Evolutionary conservation across 148 eudicot species (phyloP).

Genomic region (Arbutus unedo): DNA sequence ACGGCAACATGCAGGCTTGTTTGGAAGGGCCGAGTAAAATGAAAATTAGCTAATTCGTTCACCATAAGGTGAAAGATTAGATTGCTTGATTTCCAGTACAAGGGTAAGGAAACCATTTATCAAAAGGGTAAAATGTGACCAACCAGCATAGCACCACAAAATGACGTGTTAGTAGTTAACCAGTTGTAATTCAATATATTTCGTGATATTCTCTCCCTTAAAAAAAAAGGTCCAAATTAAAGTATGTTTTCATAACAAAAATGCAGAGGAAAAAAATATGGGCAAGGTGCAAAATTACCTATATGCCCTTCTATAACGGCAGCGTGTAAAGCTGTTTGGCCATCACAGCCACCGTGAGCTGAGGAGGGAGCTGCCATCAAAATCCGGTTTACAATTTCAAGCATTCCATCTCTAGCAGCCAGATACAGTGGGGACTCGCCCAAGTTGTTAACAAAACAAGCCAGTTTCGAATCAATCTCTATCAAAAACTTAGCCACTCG

Average conservation of each 20-base stretch:
- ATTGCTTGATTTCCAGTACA: neutral
- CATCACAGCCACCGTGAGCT: neutral
- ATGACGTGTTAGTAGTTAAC: neutral
- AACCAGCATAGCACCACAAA: neutral
- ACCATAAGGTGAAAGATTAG: neutral
- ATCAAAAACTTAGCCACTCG: neutral
- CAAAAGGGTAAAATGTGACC: neutral
- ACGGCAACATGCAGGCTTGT: neutral
- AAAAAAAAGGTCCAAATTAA: neutral
- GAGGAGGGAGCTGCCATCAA: slow-evolving; percentile 1
- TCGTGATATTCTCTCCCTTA: neutral
- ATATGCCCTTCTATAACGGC: neutral
- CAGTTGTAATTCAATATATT: neutral
- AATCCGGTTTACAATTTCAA: neutral
- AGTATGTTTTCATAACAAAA: neutral
- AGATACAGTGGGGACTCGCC: neutral
- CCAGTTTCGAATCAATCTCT: neutral
- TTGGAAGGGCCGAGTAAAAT: neutral
- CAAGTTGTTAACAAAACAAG: neutral
- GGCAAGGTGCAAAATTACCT: neutral
- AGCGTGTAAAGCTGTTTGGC: slow-evolving; percentile 8
- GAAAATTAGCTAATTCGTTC: neutral
- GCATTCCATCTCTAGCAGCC: slow-evolving; percentile 11
- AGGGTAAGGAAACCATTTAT: neutral
- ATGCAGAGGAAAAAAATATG: too few species aligned